phyloP scores from a whole-genome alignment of 176 grass and related monocot genomes.

The Tillandsia leiboldiana region DNA sequence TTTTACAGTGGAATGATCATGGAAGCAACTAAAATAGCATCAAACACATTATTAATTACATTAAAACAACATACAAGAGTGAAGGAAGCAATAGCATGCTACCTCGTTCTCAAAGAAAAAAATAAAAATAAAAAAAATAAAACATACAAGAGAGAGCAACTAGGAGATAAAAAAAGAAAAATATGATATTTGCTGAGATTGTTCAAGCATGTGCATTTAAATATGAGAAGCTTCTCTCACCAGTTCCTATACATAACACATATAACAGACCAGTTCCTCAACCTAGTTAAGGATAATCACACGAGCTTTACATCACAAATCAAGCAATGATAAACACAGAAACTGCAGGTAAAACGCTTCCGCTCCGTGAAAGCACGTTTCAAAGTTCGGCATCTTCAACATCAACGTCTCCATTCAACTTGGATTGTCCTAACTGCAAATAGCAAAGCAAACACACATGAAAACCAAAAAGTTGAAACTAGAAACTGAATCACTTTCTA shows the following conservation, averaged over 20 bases:
- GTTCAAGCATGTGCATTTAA: constrained; percentile 23
- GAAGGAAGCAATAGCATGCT: too few relatives aligned
- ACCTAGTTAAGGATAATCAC: constrained; percentile 10
- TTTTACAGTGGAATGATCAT: neutral
- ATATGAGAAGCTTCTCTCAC: constrained; percentile 30
- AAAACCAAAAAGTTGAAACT: neutral
- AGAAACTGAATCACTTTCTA: neutral
- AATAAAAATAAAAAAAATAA: neutral
- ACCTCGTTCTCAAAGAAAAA: too few relatives aligned
- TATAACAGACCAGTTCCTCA: constrained; percentile 29
- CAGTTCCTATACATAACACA: constrained; percentile 41
- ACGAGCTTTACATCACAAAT: constrained; percentile 36
- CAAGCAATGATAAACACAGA: constrained; percentile 23
- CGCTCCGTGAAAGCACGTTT: constrained; percentile 6
- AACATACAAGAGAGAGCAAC: neutral
- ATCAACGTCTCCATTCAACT: constrained; percentile 76
- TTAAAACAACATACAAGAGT: neutral
- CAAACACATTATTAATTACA: neutral
- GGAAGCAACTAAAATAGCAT: neutral
- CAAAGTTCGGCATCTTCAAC: constrained; percentile 5
- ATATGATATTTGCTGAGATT: constrained; percentile 13
- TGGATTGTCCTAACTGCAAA: constrained; percentile 48
- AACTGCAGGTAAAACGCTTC: constrained; percentile 22
- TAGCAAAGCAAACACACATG: neutral
- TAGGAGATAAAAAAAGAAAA: neutral